Evolutionary conservation across 2,329 filamentous ascomycete genomes (phyloP).

Genomic region (Thermochaetoides dissita): DNA sequence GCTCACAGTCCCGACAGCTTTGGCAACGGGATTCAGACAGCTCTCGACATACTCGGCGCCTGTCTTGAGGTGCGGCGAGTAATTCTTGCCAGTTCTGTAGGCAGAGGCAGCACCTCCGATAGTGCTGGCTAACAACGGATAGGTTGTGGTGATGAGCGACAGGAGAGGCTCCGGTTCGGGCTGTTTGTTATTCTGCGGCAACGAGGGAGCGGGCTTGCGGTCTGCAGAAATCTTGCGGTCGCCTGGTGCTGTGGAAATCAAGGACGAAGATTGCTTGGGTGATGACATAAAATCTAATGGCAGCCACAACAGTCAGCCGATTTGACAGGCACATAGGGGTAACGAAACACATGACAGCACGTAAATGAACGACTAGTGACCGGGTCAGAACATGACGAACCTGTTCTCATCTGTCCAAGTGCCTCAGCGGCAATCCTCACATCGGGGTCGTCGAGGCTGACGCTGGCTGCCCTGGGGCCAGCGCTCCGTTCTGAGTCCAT

Average conservation of each 20-base stretch:
- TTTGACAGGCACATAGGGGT: neutral
- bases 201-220: constrained; percentile 3
- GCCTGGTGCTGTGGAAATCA: constrained; percentile 21
- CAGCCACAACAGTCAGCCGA: constrained; percentile 10
- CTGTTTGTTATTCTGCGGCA: constrained; percentile 2
- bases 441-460: constrained; percentile 51
- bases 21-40: constrained; percentile 73
- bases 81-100: constrained; percentile 79
- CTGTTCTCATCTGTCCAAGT: constrained; percentile 58
- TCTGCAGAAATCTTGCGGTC: constrained; percentile 14
- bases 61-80: constrained; percentile 78
- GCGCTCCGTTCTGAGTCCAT: constrained; percentile 36
- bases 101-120: constrained; percentile 74
- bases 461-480: constrained; percentile 33
- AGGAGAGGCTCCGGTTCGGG: constrained; percentile 64
- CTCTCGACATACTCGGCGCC: constrained; percentile 83
- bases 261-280: constrained; percentile 32
- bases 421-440: constrained; percentile 61
- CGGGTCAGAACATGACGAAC: constrained; percentile 30
- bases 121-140: constrained; percentile 72
- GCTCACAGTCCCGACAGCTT: constrained; percentile 71
- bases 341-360: neutral
- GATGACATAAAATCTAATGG: constrained; percentile 51
- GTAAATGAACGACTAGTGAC: too few relatives aligned
- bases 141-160: constrained; percentile 73